Conservation (phyloP, 2,329 filamentous ascomycete genomes). For the Venturia carpophila region DNA sequence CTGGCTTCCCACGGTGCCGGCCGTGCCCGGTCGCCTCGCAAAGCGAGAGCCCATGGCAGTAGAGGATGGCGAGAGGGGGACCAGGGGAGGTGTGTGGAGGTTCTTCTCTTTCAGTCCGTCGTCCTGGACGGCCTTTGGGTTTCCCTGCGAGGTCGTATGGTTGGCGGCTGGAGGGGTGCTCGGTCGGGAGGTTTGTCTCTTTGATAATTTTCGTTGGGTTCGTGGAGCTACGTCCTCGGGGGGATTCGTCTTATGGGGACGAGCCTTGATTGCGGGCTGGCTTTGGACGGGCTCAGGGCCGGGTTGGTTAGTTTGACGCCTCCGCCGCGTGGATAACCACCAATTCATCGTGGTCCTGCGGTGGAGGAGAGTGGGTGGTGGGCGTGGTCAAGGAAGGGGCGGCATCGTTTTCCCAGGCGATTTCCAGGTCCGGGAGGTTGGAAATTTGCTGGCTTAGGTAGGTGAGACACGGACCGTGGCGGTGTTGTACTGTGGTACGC, state of each 20-base stretch:
- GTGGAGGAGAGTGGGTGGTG: neutral
- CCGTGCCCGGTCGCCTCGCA: neutral
- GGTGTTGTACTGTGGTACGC: too few species aligned
- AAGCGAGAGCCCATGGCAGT: neutral
- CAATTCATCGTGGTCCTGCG: neutral
- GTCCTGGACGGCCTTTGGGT: neutral
- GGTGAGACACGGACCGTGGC: too few species aligned
- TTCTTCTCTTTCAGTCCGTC: neutral
- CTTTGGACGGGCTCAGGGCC: neutral
- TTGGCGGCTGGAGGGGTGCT: neutral
- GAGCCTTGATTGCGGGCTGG: neutral
- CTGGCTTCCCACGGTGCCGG: neutral
- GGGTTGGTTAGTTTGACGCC: neutral
- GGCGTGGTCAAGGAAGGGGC: neutral
- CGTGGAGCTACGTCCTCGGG: neutral
- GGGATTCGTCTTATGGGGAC: neutral
- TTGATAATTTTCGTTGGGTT: neutral
- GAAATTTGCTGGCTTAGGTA: too few species aligned
- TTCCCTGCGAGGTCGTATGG: neutral
- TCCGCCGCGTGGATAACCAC: neutral
- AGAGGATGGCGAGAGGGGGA: neutral
- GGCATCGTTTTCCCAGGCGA: neutral
- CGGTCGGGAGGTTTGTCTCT: neutral
- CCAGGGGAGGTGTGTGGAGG: constrained; percentile 6
- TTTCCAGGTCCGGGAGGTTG: too few species aligned